A percentile compares a stretch with the other conserved stretches of the same genome.
Evolutionary conservation across 2,329 filamentous ascomycete genomes (phyloP).

Genomic region (Fusarium sp.): DNA sequence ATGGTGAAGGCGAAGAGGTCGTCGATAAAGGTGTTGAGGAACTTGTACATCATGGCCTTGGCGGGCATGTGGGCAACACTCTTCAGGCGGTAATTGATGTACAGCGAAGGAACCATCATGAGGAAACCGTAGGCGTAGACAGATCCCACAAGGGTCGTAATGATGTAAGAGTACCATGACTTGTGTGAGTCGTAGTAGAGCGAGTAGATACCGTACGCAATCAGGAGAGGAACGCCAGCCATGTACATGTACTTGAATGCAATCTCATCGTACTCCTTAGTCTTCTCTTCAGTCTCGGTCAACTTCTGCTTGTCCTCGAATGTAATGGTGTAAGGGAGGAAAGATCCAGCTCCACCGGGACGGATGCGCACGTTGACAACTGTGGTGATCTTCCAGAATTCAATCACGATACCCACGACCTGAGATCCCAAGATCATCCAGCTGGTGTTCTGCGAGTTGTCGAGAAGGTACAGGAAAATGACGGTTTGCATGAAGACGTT

Average conservation of each 20-base stretch:
- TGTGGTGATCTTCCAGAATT: constrained; percentile 95
- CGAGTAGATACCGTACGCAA: constrained; percentile 92
- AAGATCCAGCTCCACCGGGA: constrained; percentile 73
- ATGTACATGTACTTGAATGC: constrained; percentile 98
- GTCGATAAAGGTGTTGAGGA: constrained; percentile 98
- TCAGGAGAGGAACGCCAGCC: constrained; percentile 86
- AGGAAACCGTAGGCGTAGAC: constrained; percentile 99
- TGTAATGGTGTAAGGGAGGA: constrained; percentile 81
- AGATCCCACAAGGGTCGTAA: constrained; percentile 92
- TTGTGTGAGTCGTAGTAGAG: constrained; percentile 95
- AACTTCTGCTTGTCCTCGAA: constrained; percentile 99
- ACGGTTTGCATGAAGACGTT: constrained; percentile 98
- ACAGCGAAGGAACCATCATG: constrained; percentile 98
- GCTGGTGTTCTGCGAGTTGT: constrained; percentile 97
- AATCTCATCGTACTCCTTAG: constrained; percentile 97
- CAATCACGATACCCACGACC: constrained; percentile 79
- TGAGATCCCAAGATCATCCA: constrained; percentile 99
- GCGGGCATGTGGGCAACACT: constrained; percentile 96
- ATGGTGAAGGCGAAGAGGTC: constrained; percentile 99
- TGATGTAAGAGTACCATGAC: constrained; percentile 97
- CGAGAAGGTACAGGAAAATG: constrained; percentile 96
- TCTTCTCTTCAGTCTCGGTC: constrained; percentile 95
- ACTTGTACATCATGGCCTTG: constrained; percentile 98
- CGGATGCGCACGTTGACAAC: constrained; percentile 89
- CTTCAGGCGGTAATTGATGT: constrained; percentile 99